These are phyloP conservation scores for Xylaria sp. DNA, from an alignment of 2,329 filamentous ascomycete species.

Conservation along the genomic window DNA sequence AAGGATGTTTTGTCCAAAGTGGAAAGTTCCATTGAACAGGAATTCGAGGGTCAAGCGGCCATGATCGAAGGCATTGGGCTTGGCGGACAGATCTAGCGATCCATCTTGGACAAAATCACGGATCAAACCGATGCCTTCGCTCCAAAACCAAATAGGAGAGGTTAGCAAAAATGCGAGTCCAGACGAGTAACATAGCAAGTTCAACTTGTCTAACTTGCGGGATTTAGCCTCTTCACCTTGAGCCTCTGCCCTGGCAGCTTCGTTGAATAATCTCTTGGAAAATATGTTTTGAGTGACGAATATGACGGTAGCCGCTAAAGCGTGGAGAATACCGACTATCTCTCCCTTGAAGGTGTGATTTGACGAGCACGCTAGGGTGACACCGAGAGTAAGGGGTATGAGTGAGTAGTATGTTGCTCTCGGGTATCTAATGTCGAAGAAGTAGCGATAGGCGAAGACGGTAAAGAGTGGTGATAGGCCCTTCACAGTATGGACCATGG, in stretches of 20 bases:
- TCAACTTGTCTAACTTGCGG: conserved; percentile 93
- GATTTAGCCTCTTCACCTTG: conserved; percentile 68
- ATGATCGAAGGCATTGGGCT: conserved; percentile 74
- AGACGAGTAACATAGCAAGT: conserved; percentile 96
- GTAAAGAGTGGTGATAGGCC: conserved; percentile 95
- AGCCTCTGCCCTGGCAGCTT: conserved; percentile 82
- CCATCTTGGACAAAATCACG: conserved; percentile 81
- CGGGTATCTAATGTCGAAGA: conserved; percentile 89
- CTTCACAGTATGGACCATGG: conserved; percentile 97
- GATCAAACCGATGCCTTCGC: conserved; percentile 80
- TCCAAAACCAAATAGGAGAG: conserved; percentile 89
- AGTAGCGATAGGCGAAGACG: conserved; percentile 86
- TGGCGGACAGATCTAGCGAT: conserved; percentile 65
- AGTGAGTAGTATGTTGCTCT: conserved; percentile 85
- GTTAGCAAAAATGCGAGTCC: conserved; percentile 89
- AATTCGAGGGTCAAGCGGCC: conserved; percentile 82
- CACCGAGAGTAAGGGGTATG: conserved; percentile 89
- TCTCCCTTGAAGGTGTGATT: conserved; percentile 80
- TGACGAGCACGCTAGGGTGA: conserved; percentile 93
- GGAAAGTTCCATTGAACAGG: conserved; percentile 94
- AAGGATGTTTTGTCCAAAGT: conserved; percentile 95
- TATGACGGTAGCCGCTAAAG: conserved; percentile 86
- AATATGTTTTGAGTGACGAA: conserved; percentile 99
- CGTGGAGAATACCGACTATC: conserved; percentile 86
- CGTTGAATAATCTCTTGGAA: conserved; percentile 97